Base-by-base conservation (phyloP, 108 stramenopile species). In the Cyclotella kingstonii region DNA sequence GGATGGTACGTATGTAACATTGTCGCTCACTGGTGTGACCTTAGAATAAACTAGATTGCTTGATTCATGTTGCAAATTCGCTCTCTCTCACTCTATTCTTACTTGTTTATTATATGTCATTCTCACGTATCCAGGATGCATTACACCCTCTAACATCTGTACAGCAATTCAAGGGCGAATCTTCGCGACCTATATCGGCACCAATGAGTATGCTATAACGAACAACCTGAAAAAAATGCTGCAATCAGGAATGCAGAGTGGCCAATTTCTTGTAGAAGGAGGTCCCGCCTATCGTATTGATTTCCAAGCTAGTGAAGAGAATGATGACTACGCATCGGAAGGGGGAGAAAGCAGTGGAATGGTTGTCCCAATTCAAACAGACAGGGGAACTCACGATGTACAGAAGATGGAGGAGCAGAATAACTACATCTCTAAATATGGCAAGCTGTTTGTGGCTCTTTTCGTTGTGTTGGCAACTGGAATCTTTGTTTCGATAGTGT, bases 41-140 rank as follows among this genome's bases (percentile, higher is more conserved):
- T 3, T 40, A 15, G 14, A 15, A 3, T 40, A 3, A 3, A 15
- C 1, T 40, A 15, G 14, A 15, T 40, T 40, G 39, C 4, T 47
- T 22, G 23, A 47, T 19, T 9, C 17, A 10, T n/a, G 12, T 28
- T 28, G 12, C 39, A 5, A 31, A 4, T 0, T 60, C 12, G 17
- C 44, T 45, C 58, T 21, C 52, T 5, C 29, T 12, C 3, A 34
- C 1, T 39, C 48, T 35, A 31, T 22, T 29, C 38, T 41, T n/a
- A n/a, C n/a, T n/a, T n/a, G n/a, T n/a, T n/a, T n/a, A n/a, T n/a
- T n/a, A n/a, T n/a, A n/a, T n/a, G n/a, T n/a, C n/a, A n/a, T n/a
- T n/a, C n/a, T n/a, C n/a, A n/a, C n/a, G n/a, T n/a, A n/a, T n/a
- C 9, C 17, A 54, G 72, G 63, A 55, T 73, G 72, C 51, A 23